Percentiles rank a stretch among this genome's conserved stretches.
Conservation (phyloP, 2,329 filamentous ascomycete genomes). For the Claviceps sp. region DNA sequence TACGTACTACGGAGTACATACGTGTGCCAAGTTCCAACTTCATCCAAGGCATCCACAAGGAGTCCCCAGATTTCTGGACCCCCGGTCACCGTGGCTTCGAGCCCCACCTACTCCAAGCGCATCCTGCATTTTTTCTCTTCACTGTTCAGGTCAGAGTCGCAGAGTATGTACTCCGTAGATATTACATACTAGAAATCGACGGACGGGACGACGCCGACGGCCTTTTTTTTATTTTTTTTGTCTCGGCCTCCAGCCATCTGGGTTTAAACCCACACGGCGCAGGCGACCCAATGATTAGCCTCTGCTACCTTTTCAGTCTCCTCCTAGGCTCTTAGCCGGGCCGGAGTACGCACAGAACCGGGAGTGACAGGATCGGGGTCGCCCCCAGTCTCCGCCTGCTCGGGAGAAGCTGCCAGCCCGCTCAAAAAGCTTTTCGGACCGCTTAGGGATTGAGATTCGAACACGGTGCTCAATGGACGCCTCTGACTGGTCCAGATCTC, state of each 20-base stretch:
- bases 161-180: not conserved
- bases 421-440: constrained; percentile 5
- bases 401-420: not conserved
- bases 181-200: not conserved
- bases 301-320: not conserved
- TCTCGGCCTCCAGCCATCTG: no score
- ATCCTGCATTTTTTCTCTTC: not conserved
- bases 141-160: not conserved
- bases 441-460: constrained; percentile 7
- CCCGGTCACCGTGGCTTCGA: not conserved
- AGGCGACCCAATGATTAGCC: not conserved
- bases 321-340: not conserved
- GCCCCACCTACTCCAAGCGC: not conserved
- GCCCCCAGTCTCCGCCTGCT: not conserved
- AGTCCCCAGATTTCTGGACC: constrained; percentile 2
- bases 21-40: no score
- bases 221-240: no score
- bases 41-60: not conserved
- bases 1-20: no score
- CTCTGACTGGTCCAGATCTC: constrained; percentile 9
- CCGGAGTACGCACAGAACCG: not conserved
- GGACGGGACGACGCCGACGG: not conserved
- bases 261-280: not conserved
- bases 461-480: constrained; percentile 8
- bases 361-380: not conserved